Percentiles rank a stretch among this genome's conserved stretches.
phyloP scores from a whole-genome alignment of 371 early-diverging fungal genomes.

The Parasitella parasitica region DNA sequence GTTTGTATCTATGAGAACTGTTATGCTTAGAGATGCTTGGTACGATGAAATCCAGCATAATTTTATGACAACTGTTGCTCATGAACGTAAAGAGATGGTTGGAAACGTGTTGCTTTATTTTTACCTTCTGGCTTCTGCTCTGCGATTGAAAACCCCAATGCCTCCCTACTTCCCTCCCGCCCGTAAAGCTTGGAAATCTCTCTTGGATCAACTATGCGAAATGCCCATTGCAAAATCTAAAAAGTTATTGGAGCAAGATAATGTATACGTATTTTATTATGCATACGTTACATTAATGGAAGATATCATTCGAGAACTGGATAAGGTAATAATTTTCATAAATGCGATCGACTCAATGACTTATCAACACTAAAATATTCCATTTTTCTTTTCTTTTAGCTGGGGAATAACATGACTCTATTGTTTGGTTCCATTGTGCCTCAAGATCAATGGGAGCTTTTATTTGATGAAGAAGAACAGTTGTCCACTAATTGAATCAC shows the following conservation, averaged over 20 bases:
- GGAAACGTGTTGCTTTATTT: constrained; percentile 74
- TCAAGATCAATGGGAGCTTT: constrained; percentile 40
- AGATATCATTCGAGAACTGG: constrained; percentile 80
- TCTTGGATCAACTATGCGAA: constrained; percentile 49
- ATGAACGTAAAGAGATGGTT: constrained; percentile 67
- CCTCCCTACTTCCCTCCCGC: constrained; percentile 82
- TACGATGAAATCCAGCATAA: constrained; percentile 50
- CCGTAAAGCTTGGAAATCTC: constrained; percentile 44
- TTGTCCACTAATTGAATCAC: background rate
- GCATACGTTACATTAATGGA: constrained; percentile 79
- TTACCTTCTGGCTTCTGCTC: constrained; percentile 78
- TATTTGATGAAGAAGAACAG: constrained; percentile 37
- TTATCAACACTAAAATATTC: too few relatives aligned
- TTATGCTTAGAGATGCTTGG: constrained; percentile 66
- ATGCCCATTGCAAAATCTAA: constrained; percentile 53
- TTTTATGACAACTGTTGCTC: constrained; percentile 58
- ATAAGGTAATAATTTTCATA: constrained; percentile 39
- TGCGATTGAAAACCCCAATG: constrained; percentile 79
- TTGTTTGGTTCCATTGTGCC: constrained; percentile 48
- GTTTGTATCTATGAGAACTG: constrained; percentile 69
- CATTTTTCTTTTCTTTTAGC: too few relatives aligned
- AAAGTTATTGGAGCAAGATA: constrained; percentile 49
- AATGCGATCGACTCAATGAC: background rate
- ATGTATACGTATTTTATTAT: constrained; percentile 75
- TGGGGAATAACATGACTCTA: constrained; percentile 42